Evolutionary conservation across 73 alveolate genomes (phyloP).

Genomic region (Stentor roeselii): DNA sequence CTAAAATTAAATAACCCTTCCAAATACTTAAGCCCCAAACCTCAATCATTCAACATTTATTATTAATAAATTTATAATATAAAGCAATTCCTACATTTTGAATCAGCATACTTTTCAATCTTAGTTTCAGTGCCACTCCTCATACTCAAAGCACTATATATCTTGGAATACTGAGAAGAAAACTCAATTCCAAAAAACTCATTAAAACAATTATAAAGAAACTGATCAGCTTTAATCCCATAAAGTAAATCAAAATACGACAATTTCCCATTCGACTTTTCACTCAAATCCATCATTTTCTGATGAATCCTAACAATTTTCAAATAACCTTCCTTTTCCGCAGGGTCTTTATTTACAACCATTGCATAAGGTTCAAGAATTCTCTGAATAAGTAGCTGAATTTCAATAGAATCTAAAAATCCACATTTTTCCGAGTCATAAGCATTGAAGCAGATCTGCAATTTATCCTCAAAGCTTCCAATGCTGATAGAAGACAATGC

Average conservation of each 20-base stretch:
- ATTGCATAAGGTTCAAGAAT: neutral
- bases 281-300: slow-evolving; percentile 15
- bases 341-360: neutral
- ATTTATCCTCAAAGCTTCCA: neutral
- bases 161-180: too few relatives aligned
- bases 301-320: too few relatives aligned
- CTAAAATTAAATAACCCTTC: too few relatives aligned
- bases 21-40: too few relatives aligned
- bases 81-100: too few relatives aligned
- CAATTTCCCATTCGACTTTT: neutral
- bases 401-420: neutral
- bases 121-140: too few relatives aligned
- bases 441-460: neutral
- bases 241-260: neutral
- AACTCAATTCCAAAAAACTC: neutral
- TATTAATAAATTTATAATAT: too few relatives aligned
- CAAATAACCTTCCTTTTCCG: neutral
- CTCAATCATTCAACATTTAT: too few relatives aligned
- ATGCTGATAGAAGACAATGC: neutral
- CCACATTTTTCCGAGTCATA: neutral
- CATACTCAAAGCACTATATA: too few relatives aligned
- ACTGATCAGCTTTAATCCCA: slow-evolving; percentile 5
- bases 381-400: neutral
- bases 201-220: neutral
- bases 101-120: too few relatives aligned